These are phyloP conservation scores for Zygoascus tannicola DNA, from an alignment of 805 yeast species.

Conservation along the genomic window DNA sequence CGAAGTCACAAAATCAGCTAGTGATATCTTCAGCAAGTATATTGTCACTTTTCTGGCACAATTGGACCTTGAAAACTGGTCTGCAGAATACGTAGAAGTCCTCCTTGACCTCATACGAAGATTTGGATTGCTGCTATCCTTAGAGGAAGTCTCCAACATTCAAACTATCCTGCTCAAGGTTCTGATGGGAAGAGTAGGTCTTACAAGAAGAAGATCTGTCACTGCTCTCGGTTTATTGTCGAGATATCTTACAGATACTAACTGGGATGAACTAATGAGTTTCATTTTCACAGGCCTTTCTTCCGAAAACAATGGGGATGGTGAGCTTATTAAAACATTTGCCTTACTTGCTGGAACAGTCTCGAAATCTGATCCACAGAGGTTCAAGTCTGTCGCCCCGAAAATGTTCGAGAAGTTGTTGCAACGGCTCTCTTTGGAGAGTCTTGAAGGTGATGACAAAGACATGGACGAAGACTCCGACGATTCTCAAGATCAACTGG, in stretches of 20 bases:
- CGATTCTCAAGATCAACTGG: conserved; percentile 37
- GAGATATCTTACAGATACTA: conserved; percentile 22
- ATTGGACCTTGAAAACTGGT: conserved; percentile 5
- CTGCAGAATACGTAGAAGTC: conserved; percentile 53
- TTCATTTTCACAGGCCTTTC: conserved; percentile 12
- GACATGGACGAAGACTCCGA: conserved; percentile 36
- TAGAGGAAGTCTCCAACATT: conserved; percentile 28
- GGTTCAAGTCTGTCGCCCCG: conserved; percentile 8
- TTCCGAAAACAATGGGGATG: conserved; percentile 4
- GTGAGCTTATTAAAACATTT: conserved; percentile 7
- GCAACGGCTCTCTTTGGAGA: conserved; percentile 22
- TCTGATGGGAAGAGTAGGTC: conserved; percentile 31
- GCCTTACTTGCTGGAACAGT: conserved; percentile 18
- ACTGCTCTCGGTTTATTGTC: conserved; percentile 39
- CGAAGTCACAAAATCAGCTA: conserved; percentile 18
- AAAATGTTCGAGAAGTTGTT: conserved; percentile 13
- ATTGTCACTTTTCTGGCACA: conserved; percentile 20
- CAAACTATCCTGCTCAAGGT: conserved; percentile 29
- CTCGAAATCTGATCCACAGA: conserved; percentile 19
- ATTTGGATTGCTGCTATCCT: conserved; percentile 36
- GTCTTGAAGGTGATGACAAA: conserved; percentile 19
- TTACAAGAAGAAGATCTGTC: conserved; percentile 43
- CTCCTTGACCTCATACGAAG: conserved; percentile 45
- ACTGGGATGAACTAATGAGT: conserved; percentile 19
- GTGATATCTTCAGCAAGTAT: conserved; percentile 18